Evolutionary conservation across 2,329 filamentous ascomycete species (phyloP).

Genomic region (Beauveria brongniartii): DNA sequence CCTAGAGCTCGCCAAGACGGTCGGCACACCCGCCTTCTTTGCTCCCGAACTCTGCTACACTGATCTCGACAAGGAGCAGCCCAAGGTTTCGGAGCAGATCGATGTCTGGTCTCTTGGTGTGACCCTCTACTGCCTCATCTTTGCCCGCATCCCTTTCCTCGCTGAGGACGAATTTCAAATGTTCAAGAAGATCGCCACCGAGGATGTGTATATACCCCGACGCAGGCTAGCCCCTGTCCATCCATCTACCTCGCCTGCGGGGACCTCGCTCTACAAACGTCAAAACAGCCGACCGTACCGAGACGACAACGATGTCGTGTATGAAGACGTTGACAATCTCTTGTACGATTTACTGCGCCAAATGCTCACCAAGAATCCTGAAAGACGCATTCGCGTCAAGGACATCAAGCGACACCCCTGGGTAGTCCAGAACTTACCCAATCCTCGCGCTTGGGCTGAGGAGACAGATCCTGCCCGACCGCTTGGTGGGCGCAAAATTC

Average conservation of each 20-base stretch:
- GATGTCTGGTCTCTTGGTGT: conserved; percentile 97
- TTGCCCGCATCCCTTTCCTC: conserved; percentile 85
- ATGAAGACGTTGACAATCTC: conserved; percentile 77
- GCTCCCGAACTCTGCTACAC: conserved; percentile 94
- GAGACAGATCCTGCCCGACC: conserved; percentile 80
- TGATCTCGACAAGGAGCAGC: conserved; percentile 60
- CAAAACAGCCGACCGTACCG: conserved; percentile 61
- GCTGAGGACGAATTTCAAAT: conserved; percentile 87
- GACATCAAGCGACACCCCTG: conserved; percentile 94
- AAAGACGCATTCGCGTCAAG: conserved; percentile 76
- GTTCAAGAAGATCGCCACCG: conserved; percentile 84
- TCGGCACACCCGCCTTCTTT: conserved; percentile 95
- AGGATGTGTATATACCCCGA: conserved; percentile 82
- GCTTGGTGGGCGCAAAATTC: conserved; percentile 74
- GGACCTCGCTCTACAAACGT: conserved; percentile 47
- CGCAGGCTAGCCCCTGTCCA: conserved; percentile 72
- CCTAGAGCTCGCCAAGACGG: conserved; percentile 93
- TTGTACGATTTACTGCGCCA: conserved; percentile 70
- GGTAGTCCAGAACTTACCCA: conserved; percentile 71
- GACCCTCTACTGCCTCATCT: conserved; percentile 92
- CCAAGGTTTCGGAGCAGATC: conserved; percentile 82
- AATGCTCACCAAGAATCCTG: conserved; percentile 82
- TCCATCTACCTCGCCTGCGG: conserved; percentile 47
- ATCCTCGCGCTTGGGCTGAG: conserved; percentile 78
- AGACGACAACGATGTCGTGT: conserved; percentile 68